Evolutionary conservation across 2,329 filamentous ascomycete species (phyloP).

Genomic region (Penicillium verrucosum): DNA sequence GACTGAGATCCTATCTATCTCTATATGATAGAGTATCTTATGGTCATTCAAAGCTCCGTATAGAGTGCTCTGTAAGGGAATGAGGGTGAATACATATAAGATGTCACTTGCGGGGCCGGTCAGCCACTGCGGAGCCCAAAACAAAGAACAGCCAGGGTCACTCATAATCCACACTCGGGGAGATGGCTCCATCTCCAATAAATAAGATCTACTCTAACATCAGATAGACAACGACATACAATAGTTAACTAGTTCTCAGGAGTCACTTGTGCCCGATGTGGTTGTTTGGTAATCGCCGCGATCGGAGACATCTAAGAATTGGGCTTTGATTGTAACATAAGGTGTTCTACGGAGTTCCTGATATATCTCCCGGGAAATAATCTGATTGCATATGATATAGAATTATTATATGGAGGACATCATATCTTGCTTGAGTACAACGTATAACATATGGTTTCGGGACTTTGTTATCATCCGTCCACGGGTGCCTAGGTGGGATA

Average conservation of each 20-base stretch:
- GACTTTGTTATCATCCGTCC: slow-evolving; percentile 2
- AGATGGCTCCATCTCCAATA: slow-evolving; percentile 4
- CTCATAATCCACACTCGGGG: slow-evolving; percentile 4
- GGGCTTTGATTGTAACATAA: neutral
- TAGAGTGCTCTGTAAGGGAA: neutral
- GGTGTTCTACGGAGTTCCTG: neutral
- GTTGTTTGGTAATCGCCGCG: neutral
- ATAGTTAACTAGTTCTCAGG: neutral
- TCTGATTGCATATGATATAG: slow-evolving; percentile 1
- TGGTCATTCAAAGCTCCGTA: neutral
- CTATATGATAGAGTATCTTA: neutral
- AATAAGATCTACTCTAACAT: slow-evolving; percentile 4
- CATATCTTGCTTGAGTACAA: neutral
- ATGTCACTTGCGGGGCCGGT: slow-evolving; percentile 8
- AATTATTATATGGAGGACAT: neutral
- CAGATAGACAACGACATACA: neutral
- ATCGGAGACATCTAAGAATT: neutral
- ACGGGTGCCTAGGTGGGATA: neutral
- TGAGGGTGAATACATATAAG: neutral
- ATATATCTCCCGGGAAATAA: neutral
- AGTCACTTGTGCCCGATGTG: neutral
- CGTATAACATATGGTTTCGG: neutral
- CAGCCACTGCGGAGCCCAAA: slow-evolving; percentile 11
- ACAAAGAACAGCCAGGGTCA: slow-evolving; percentile 7
- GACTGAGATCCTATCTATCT: neutral